Evolutionary conservation across 2,329 filamentous ascomycete genomes (phyloP), one percentile per base, ranked within the genome.

Genomic region (Penicillium palitans): DNA sequence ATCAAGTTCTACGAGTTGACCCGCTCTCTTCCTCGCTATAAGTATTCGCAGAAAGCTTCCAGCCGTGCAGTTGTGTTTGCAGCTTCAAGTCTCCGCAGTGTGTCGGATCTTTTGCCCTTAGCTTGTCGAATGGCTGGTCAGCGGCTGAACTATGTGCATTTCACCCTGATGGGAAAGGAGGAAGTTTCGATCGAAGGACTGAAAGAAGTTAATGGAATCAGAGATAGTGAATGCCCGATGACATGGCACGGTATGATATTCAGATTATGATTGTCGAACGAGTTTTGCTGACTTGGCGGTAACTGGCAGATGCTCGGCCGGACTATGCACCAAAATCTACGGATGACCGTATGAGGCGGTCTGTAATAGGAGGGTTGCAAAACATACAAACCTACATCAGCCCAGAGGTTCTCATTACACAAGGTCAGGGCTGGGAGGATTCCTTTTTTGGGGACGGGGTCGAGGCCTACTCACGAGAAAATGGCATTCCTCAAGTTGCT

Each of bases 41-140:
- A 74, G 21, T 86, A 84, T 0, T 77, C 78, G 27, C 87, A 61
- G 71, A 33, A 76, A 39, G 90, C 90, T 68, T 83, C 83, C 51
- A 92, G 92, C 68, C 62, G 52, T 50, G 63, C 64, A 25, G 83
- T 96, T 17, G 74, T 97, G 3, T 96, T 96, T 71, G 88, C 87
- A 5, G 87, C 90, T 4, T 87, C 90, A 0, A 92, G 83, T 60
- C 76, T 96, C 51, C 84, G 84, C 72, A 95, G 90, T 70, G 85
- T 87, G 17, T 83, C 90, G 0, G 83, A 84, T 33, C 73, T 97
- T 53, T 78, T 96, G 33, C 91, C 92, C 0, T 80, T 96, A 70
- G 91, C 93, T 6, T 98, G 95, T 74, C 85, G 90, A 67, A 97
- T 97, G 93, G 87, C 87, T 7, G 74, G 74, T 24, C 83, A 87